Percentiles rank a stretch among this genome's conserved stretches.
These are phyloP conservation scores for Ormosia semicastrata DNA, from an alignment of 306 rosid species.

Conservation along the genomic window DNA sequence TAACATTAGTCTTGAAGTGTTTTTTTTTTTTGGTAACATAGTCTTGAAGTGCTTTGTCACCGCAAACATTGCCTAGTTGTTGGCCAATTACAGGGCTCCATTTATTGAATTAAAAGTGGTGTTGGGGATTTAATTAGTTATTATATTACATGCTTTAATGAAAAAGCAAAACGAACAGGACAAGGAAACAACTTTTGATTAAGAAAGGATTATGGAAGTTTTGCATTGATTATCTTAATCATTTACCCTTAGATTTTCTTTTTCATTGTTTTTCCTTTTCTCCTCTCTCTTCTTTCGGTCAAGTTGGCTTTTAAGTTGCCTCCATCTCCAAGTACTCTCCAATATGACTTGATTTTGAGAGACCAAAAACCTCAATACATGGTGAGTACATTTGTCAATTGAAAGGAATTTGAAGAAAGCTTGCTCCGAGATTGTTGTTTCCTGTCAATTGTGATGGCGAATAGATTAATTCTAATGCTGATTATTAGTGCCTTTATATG, in stretches of 20 bases:
- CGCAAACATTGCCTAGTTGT: slow-evolving; percentile 16
- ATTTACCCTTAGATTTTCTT: neutral
- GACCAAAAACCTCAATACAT: slow-evolving; percentile 18
- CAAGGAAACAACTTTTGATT: slow-evolving; percentile 39
- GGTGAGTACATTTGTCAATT: neutral
- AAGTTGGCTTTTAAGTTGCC: slow-evolving; percentile 22
- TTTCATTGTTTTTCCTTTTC: neutral
- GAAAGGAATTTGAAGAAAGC: slow-evolving; percentile 2
- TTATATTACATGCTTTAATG: slow-evolving; percentile 12
- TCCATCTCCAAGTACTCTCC: neutral
- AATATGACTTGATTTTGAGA: neutral
- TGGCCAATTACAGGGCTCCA: slow-evolving; percentile 21
- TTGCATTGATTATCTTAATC: slow-evolving; percentile 22
- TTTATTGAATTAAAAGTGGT: slow-evolving; percentile 22
- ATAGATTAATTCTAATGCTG: neutral
- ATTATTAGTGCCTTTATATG: neutral
- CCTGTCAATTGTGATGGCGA: neutral
- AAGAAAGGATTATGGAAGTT: slow-evolving; percentile 11
- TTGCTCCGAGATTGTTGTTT: slow-evolving; percentile 9
- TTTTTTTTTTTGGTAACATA: neutral
- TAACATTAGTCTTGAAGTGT: slow-evolving; percentile 16
- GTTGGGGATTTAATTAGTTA: slow-evolving; percentile 8
- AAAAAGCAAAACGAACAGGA: slow-evolving; percentile 38
- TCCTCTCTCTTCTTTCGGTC: neutral
- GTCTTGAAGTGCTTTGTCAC: slow-evolving; percentile 8